Evolutionary conservation across 2,329 filamentous ascomycete genomes (phyloP), one percentile per base, ranked within the genome.

Genomic region (Macroventuria anomochaeta): DNA sequence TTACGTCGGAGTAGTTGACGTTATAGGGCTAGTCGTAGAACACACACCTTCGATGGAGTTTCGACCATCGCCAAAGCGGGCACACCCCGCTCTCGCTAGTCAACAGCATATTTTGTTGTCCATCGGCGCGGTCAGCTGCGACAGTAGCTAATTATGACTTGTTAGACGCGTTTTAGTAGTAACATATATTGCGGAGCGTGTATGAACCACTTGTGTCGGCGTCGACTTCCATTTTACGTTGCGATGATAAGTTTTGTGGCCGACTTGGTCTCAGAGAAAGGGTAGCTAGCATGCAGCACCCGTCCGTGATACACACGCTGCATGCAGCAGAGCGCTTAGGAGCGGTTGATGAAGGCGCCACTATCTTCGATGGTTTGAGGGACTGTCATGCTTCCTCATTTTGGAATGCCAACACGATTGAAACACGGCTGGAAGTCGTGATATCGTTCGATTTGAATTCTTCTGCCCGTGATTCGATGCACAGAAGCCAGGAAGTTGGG

Each of bases 251-350:
- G 37, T 17, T 23, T n/a, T 31, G 32, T 17, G 15, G 12, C n/a
- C 21, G 32, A n/a, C 32, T 48, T 26, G 34, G 44, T 54, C 32
- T 25, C 31, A 15, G 25, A 23, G 15, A 41, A 34, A 28, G 15
- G 33, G 34, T 15, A 21, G 32, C 38, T 43, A 15, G 20, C 33
- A 8, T 43, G 33, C 33, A 43, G 26, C 33, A 28, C 26, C 28
- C 38, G 37, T 42, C 10, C 38, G 38, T 29, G 33, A 31, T 23
- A 28, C 18, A 23, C 13, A 34, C 38, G 12, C 33, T 54, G 44
- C 51, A 39, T 54, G 39, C 44, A 31, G 39, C 38, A 40, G 17
- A 46, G 51, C 51, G 51, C 51, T 54, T 54, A 54, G 7, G 51
- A 49, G 39, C 51, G 51, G 51, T 36, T 49, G 33, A 54, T 11